These are phyloP conservation scores for Cutaneotrichosporon cutaneum DNA, from an alignment of 1,284 basidiomycete species.

Conservation along the genomic window DNA sequence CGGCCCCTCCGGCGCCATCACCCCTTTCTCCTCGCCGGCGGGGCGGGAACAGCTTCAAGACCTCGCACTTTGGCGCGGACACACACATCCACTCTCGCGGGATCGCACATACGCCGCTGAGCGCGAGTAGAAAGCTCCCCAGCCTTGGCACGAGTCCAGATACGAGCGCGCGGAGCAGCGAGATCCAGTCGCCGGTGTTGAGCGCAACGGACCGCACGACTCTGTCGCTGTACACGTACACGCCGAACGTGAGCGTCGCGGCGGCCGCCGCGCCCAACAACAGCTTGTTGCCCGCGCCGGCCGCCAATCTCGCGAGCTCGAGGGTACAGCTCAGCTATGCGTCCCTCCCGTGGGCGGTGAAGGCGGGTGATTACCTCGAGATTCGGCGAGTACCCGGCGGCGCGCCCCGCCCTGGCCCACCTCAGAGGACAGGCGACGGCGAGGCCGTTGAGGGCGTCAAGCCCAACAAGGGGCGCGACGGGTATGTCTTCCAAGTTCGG, in stretches of 20 bases:
- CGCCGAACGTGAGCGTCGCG: not conserved
- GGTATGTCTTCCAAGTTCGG: conserved; percentile 44
- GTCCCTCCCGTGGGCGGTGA: conserved; percentile 39
- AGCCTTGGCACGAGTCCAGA: not conserved
- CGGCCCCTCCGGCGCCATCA: not conserved
- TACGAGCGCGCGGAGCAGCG: not conserved
- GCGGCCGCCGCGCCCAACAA: not conserved
- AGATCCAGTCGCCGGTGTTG: not conserved
- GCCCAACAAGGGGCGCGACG: conserved; percentile 36
- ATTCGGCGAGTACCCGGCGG: conserved; percentile 32
- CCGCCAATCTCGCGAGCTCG: conserved; percentile 26
- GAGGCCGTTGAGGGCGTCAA: conserved; percentile 42
- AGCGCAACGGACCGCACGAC: conserved; percentile 6
- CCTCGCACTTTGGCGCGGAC: not conserved
- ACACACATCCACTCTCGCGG: not conserved
- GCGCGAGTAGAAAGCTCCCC: not conserved
- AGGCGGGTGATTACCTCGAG: conserved; percentile 46
- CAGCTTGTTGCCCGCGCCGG: conserved; percentile 11
- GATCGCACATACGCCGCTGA: not conserved
- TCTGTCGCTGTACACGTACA: conserved; percentile 42
- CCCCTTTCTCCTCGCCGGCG: not conserved
- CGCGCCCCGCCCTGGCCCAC: not conserved
- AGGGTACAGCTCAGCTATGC: conserved; percentile 37
- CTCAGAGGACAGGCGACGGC: conserved; percentile 20
- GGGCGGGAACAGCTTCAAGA: not conserved